Evolutionary conservation across 805 yeast genomes (phyloP), one percentile per base, ranked within the genome.

Genomic region (Suhomyces xylopsoci): DNA sequence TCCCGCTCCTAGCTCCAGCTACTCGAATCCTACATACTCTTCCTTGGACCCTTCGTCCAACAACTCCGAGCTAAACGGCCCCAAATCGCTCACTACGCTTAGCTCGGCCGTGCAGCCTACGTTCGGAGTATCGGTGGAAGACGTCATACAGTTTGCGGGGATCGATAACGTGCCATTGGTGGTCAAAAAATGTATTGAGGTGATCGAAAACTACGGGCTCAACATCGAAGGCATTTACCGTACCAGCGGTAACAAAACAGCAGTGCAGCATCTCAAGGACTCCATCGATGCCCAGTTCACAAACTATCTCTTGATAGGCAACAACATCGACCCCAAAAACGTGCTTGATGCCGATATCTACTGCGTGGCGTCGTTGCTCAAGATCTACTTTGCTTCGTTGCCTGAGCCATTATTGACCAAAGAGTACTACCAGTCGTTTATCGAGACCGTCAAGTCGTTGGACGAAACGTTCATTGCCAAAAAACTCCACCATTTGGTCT

Each of bases 101-200:
- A 58, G 55, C 30, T 51, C 52, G 1, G 42, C 56, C 19, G 41
- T 58, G 4, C 77, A 74, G 50, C 77, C 79, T 0, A 84, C 96
- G 0, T 94, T 90, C 70, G 97, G 97, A 0, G 83, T 86, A 0
- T 86, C 96, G 0, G 77, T 94, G n/a, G 96, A 87, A 53, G 82
- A 78, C 8, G 71, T 90, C 44, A 83, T 91, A 17, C 87, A 85
- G 55, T 84, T 80, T 59, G 97, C 96, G 56, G 80, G 79, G 6
- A 93, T 91, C 51, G 96, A 90, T 58, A 86, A 89, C 68, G 97
- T 94, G 5, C 99, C 99, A 1, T 79, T 87, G 15, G 81, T 94
- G 47, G 99, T 94, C 9, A 85, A 86, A 57, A 89, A 86, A 64
- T 92, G 97, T 76, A 88, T 93, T 49, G 86, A 85, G 57, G 86